Base-by-base conservation (phyloP, 192 early-diverging fungal species). In the Backusella psychrophila region DNA sequence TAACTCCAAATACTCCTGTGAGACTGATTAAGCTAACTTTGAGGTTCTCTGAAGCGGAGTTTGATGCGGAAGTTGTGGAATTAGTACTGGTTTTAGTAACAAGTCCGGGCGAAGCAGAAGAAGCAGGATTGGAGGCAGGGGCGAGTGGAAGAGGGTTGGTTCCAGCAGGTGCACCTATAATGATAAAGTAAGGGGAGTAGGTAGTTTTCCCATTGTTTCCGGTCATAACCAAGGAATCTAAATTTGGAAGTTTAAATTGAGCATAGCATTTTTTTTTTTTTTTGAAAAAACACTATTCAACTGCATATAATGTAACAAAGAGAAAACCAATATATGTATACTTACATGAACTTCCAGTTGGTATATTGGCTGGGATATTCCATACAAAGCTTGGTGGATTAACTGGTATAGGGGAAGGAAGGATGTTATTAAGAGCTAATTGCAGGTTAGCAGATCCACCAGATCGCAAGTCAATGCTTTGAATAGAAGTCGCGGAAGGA, bases 381-480 rank as follows among this genome's bases (percentile, higher is more conserved):
- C 53, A 56, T 56, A 21, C 8, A 23, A 21, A 56, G 21, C 53
- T 56, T 56, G 53, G 23, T 56, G 53, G 53, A 9, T 56, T 21
- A 26, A 56, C 53, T 21, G 53, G 53, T 9, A 56, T 56, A 56
- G 53, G 21, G n/a, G 53, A 56, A 21, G 53, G n/a, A 56, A 56
- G 53, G 8, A 56, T 56, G 21, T 56, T 56, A 23, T 26, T 56
- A 56, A 56, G 53, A 56, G 21, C 53, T 56, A 56, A 21, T 56
- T 56, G 53, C 21, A 56, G n/a, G 19, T 56, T 56, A n/a, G 53
- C 53, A 56, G 53, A 56, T 56, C 53, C 53, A 56, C 53, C 53
- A n/a, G 53, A 56, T 56, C 53, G n/a, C 53, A 56, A 56, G n/a
- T 56, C 53, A 56, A 56, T 56, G n/a, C 53, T 56, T 21, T 56